A percentile compares a stretch with the other conserved stretches of the same genome.
phyloP scores from a whole-genome alignment of 805 yeast species.

The Lipomyces sp. region DNA sequence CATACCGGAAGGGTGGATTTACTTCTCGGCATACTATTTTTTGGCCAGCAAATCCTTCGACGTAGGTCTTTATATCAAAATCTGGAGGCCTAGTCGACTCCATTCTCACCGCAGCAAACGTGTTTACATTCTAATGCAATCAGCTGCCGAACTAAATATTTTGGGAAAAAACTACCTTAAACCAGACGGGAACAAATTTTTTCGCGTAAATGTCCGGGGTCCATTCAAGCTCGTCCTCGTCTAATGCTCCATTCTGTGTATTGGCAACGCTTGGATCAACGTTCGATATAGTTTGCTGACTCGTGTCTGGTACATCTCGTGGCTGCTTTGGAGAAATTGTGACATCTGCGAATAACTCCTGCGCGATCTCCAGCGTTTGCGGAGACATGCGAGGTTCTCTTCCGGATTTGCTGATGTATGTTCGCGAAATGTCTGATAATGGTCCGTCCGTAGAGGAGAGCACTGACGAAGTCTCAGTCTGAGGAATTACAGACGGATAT shows the following conservation, averaged over 20 bases:
- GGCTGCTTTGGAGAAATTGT: neutral
- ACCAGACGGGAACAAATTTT: conserved; percentile 27
- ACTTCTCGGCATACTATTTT: conserved; percentile 10
- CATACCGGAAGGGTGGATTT: conserved; percentile 12
- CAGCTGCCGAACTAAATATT: neutral
- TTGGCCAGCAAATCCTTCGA: conserved; percentile 22
- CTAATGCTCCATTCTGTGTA: neutral
- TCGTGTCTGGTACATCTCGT: neutral
- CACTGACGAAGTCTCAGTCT: neutral
- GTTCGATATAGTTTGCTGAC: neutral
- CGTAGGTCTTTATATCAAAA: conserved; percentile 20
- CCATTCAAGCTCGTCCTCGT: conserved; percentile 16
- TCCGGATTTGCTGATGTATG: neutral
- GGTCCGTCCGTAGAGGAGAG: neutral
- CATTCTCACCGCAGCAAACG: conserved; percentile 5
- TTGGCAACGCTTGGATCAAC: neutral
- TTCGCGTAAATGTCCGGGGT: conserved; percentile 31
- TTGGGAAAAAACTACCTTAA: conserved; percentile 15
- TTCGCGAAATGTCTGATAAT: neutral
- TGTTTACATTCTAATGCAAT: conserved; percentile 21
- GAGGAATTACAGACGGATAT: neutral
- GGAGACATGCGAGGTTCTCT: neutral
- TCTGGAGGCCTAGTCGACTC: conserved; percentile 23
- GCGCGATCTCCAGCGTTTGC: neutral
- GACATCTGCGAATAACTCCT: neutral